These are phyloP conservation scores for Capsella rubella DNA, from an alignment of 441 rosid species.

Conservation along the genomic window DNA sequence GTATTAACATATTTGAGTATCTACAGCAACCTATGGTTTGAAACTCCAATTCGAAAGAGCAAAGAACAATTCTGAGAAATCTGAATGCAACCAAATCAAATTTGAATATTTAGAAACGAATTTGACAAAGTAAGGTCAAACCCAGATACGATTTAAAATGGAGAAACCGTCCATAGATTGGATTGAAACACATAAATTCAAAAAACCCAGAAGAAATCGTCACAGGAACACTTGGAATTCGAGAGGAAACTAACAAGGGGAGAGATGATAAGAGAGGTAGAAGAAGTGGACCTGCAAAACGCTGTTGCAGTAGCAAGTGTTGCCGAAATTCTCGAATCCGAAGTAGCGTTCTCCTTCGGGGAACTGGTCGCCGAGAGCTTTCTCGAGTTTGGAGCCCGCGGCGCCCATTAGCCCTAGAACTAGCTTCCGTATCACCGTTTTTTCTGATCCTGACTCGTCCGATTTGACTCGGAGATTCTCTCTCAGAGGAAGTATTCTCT, in stretches of 20 bases:
- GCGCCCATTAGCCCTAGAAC: conserved; percentile 81
- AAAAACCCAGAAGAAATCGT: conserved; percentile 5
- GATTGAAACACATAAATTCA: no score
- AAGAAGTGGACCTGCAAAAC: conserved; percentile 74
- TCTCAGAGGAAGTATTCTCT: background rate
- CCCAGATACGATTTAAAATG: background rate
- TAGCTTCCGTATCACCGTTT: conserved; percentile 42
- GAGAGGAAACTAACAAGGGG: background rate
- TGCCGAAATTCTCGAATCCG: conserved; percentile 98
- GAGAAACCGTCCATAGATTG: no score
- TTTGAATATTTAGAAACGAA: background rate
- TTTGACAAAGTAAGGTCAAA: conserved; percentile 16
- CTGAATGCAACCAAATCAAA: background rate
- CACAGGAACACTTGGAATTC: conserved; percentile 6
- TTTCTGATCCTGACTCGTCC: conserved; percentile 46
- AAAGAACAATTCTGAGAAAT: background rate
- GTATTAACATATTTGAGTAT: background rate
- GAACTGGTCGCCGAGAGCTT: conserved; percentile 98
- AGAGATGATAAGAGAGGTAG: background rate
- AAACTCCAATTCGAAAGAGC: background rate
- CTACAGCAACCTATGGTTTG: background rate
- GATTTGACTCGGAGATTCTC: conserved; percentile 36
- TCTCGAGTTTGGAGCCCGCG: conserved; percentile 99
- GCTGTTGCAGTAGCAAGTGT: conserved; percentile 97
- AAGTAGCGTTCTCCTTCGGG: conserved; percentile 99